Base-by-base conservation (phyloP, 1,284 basidiomycete genomes). In the Leccinum solheimii region DNA sequence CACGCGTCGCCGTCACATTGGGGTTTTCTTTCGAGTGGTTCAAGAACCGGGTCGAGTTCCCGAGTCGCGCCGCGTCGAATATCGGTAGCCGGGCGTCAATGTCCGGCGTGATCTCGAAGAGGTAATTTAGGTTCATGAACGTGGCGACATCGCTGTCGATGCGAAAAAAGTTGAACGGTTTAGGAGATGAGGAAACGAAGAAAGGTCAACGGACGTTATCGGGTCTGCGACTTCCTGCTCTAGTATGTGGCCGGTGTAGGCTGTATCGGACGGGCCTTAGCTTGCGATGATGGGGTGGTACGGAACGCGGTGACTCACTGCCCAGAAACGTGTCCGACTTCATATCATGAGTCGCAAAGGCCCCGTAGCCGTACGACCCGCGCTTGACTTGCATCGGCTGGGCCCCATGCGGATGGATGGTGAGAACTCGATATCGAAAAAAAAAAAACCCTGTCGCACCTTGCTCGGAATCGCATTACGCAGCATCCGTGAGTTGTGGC, bases 201-300 rank as follows among this genome's bases (percentile, higher is more conserved):
- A 3, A 3, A 27, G 10, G 32, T 32, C 16, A 16, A 60, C 61
- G 49, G 32, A 72, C 71, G 1, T 4, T 7, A 53, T 32, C 7
- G 14, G 38, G 0, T 74, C 66, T 16, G 79, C 75, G 0, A 81
- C 81, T 0, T 72, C 62, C 23, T 78, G 68, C 38, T 68, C 79
- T 2, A 88, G 74, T 14, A 86, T 71, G 63, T 87, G 82, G 2
- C 87, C 87, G 34, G 79, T 73, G 66, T 89, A 89, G 68, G 86
- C 87, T 87, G n/a, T n/a, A 51, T 36, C 16, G 62, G 23, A 48
- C 21, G 48, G 21, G 3, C 23, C 7, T 16, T 6, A 26, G 23
- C 13, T 21, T 1, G 8, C 26, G 23, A 27, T 19, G 26, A 14
- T 8, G 10, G 19, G 43, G 48, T 26, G 7, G 21, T 26, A 30